Conservation (phyloP, 2,329 filamentous ascomycete genomes). For the Trichoderma gracile region DNA sequence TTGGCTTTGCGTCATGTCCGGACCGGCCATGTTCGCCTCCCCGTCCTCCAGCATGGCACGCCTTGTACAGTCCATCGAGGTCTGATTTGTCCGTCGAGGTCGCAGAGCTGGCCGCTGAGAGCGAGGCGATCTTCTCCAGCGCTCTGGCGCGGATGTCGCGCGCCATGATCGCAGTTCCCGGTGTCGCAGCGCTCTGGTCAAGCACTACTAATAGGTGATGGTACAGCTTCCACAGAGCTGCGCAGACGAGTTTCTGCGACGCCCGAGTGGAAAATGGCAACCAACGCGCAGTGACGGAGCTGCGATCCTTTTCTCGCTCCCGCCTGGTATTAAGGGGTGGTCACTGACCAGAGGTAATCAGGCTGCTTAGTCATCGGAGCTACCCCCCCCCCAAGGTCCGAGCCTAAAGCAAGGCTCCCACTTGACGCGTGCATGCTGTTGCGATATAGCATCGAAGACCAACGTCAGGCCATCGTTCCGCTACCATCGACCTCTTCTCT, state of each 20-base stretch:
- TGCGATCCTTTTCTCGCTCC: slow-evolving; percentile 1
- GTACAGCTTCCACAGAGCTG: background rate
- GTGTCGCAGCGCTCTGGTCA: background rate
- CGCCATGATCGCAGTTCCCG: slow-evolving; percentile 42
- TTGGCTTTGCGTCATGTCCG: slow-evolving; percentile 41
- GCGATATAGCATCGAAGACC: slow-evolving; percentile 34
- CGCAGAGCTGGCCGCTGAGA: slow-evolving; percentile 58
- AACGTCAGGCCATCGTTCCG: slow-evolving; percentile 23
- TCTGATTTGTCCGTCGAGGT: slow-evolving; percentile 62
- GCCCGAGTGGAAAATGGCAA: background rate
- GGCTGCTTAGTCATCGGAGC: slow-evolving; percentile 46
- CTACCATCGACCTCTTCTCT: slow-evolving; percentile 25
- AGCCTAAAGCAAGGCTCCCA: slow-evolving; percentile 52
- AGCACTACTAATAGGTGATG: background rate
- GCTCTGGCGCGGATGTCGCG: slow-evolving; percentile 62
- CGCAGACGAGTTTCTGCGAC: slow-evolving; percentile 14
- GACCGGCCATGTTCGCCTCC: slow-evolving; percentile 52
- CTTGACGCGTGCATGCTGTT: slow-evolving; percentile 44
- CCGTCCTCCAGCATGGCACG: slow-evolving; percentile 52
- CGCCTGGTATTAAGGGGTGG: slow-evolving; percentile 21
- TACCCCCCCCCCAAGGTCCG: slow-evolving; percentile 35
- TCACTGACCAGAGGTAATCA: slow-evolving; percentile 9
- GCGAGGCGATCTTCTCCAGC: slow-evolving; percentile 64
- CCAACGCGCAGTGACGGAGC: slow-evolving; percentile 1
- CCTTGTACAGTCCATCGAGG: slow-evolving; percentile 61